phyloP scores from a whole-genome alignment of 495 filamentous ascomycete genomes.

The Trichoderma orchidacearum region DNA sequence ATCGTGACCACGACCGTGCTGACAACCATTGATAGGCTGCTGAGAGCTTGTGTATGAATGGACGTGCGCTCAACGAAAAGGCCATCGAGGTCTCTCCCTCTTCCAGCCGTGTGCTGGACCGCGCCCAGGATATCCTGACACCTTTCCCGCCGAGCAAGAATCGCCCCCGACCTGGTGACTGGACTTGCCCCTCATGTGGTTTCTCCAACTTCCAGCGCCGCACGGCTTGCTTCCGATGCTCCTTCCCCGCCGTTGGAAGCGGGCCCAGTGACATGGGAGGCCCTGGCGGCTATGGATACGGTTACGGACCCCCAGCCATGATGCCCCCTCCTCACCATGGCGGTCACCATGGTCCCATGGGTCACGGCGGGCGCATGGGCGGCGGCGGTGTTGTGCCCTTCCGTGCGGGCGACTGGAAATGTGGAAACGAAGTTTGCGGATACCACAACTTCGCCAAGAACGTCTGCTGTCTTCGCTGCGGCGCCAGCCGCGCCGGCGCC shows the following conservation, averaged over 20 bases:
- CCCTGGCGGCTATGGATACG: slow-evolving; percentile 54
- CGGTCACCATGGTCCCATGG: slow-evolving; percentile 61
- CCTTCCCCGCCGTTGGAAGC: slow-evolving; percentile 79
- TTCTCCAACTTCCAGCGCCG: slow-evolving; percentile 95
- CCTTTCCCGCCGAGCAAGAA: slow-evolving; percentile 98
- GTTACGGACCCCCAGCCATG: slow-evolving; percentile 65
- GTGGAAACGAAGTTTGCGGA: slow-evolving; percentile 91
- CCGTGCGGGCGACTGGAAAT: slow-evolving; percentile 98
- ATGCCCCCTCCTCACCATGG: slow-evolving; percentile 75
- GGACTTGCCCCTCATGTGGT: slow-evolving; percentile 92
- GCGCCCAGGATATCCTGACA: slow-evolving; percentile 86
- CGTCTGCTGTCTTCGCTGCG: slow-evolving; percentile 90
- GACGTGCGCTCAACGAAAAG: slow-evolving; percentile 93
- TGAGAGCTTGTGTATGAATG: slow-evolving; percentile 97
- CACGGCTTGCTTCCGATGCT: slow-evolving; percentile 97
- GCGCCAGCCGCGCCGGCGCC: slow-evolving; percentile 83
- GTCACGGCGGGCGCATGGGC: slow-evolving; percentile 61
- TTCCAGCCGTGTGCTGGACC: slow-evolving; percentile 87
- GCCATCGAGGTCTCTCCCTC: slow-evolving; percentile 96
- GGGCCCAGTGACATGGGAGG: slow-evolving; percentile 67
- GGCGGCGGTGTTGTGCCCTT: slow-evolving; percentile 87
- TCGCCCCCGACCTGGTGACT: slow-evolving; percentile 89
- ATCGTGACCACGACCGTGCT: neutral
- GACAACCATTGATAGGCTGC: slow-evolving; percentile 54
- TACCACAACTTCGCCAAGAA: slow-evolving; percentile 99